Conservation (phyloP, 306 rosid genomes). For the Vachellia pachyceras region DNA sequence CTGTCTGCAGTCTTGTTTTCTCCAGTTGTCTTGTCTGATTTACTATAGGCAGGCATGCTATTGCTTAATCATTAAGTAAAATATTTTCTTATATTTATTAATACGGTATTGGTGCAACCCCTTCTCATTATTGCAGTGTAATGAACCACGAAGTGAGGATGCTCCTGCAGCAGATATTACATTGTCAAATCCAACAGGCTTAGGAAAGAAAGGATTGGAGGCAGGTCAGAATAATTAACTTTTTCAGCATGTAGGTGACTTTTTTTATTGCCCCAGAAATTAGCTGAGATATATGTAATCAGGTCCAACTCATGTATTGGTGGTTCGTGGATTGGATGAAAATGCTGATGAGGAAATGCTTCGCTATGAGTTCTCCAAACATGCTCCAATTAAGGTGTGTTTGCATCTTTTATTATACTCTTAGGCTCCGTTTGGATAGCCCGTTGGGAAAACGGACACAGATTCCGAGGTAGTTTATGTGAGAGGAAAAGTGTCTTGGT, state of each 20-base stretch:
- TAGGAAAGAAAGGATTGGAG: conserved; percentile 84
- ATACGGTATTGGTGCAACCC: conserved; percentile 22
- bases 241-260: conserved; percentile 9
- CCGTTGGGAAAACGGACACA: no score
- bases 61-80: conserved; percentile 12
- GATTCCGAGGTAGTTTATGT: no score
- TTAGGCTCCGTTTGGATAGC: no score
- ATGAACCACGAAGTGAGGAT: conserved; percentile 93
- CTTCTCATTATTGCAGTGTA: conserved; percentile 65
- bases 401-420: conserved; percentile 19
- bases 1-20: conserved; percentile 2
- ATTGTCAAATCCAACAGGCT: conserved; percentile 60
- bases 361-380: conserved; percentile 96
- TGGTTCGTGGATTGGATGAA: conserved; percentile 99
- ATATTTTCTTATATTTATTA: not conserved
- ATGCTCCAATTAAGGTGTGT: conserved; percentile 92
- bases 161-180: conserved; percentile 94
- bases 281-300: conserved; percentile 36
- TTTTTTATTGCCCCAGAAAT: not conserved
- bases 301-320: conserved; percentile 99
- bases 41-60: conserved; percentile 20
- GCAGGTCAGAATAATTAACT: conserved; percentile 67
- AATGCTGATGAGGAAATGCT: conserved; percentile 99
- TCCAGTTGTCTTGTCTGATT: conserved; percentile 9
- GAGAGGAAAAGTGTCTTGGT: no score